A percentile compares a stretch with the other conserved stretches of the same genome.
These are phyloP conservation scores for Bretschneidera sinensis DNA, from an alignment of 345 rosid genomes.

Conservation along the genomic window DNA sequence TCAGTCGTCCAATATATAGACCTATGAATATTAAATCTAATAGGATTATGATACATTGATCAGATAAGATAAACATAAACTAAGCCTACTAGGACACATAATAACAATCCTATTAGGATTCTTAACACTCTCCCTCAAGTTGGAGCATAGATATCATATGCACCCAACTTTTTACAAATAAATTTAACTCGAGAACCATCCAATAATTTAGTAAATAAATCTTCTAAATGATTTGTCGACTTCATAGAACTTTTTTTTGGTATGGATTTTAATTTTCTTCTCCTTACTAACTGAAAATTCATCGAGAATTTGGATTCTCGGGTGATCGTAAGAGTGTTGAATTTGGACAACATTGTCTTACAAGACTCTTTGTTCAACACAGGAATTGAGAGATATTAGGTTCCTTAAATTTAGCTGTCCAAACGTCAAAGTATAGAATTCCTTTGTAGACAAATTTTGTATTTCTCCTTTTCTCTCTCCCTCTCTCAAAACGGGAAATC, in stretches of 20 bases:
- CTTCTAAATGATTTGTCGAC: no score
- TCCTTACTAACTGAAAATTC: not conserved
- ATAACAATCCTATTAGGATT: no score
- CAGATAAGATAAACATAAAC: no score
- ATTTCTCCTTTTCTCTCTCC: slow-evolving; percentile 32
- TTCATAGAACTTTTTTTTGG: not conserved
- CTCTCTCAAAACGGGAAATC: slow-evolving; percentile 27
- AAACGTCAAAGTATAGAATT: slow-evolving; percentile 53
- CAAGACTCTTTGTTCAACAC: slow-evolving; percentile 11
- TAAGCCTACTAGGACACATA: no score
- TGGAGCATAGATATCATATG: no score
- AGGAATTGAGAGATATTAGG: slow-evolving; percentile 13
- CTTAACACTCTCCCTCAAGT: no score
- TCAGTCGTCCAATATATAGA: no score
- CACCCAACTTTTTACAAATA: no score
- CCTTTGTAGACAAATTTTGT: slow-evolving; percentile 15
- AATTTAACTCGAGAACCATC: no score
- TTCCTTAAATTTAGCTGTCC: slow-evolving; percentile 58
- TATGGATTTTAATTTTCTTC: not conserved
- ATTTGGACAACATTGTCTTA: slow-evolving; percentile 19
- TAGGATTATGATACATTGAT: no score
- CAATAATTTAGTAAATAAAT: no score
- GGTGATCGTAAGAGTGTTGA: slow-evolving; percentile 5
- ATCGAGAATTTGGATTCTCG: not conserved
- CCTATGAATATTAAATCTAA: no score